Evolutionary conservation across 2,329 filamentous ascomycete species (phyloP).

Genomic region (Zarea fungicola): DNA sequence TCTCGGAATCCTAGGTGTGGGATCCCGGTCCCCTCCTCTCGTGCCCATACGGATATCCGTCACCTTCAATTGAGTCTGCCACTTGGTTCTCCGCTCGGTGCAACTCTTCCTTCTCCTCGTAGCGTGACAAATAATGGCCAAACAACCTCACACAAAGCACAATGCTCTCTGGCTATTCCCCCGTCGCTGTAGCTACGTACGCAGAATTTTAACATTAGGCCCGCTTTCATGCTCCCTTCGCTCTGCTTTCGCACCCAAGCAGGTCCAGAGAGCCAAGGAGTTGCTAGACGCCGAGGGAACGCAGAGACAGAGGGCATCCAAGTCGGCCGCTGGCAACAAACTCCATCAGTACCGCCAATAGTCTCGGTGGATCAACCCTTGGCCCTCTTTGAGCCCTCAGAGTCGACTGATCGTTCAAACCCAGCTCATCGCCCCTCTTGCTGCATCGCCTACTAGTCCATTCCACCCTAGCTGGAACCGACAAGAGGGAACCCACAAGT

Average conservation of each 20-base stretch:
- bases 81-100: too few species aligned
- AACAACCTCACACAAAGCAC: not conserved
- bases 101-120: not conserved
- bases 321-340: constrained; percentile 16
- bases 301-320: constrained; percentile 8
- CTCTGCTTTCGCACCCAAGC: not conserved
- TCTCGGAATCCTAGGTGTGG: too few species aligned
- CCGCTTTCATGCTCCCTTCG: not conserved
- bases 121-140: not conserved
- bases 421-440: constrained; percentile 19
- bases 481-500: constrained; percentile 21
- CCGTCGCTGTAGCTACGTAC: constrained; percentile 1
- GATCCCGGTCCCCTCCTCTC: too few species aligned
- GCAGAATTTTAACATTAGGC: not conserved
- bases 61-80: too few species aligned
- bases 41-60: too few species aligned
- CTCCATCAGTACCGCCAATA: constrained; percentile 22
- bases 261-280: not conserved
- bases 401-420: constrained; percentile 9
- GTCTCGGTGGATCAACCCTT: constrained; percentile 16
- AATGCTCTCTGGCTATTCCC: not conserved
- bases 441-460: constrained; percentile 23
- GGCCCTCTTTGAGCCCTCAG: not conserved
- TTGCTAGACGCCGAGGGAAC: constrained; percentile 5
- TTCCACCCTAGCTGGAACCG: constrained; percentile 26